Evolutionary conservation across 2,329 filamentous ascomycete species (phyloP), one percentile per base, ranked within the genome.

Genomic region (Curvularia sp.): DNA sequence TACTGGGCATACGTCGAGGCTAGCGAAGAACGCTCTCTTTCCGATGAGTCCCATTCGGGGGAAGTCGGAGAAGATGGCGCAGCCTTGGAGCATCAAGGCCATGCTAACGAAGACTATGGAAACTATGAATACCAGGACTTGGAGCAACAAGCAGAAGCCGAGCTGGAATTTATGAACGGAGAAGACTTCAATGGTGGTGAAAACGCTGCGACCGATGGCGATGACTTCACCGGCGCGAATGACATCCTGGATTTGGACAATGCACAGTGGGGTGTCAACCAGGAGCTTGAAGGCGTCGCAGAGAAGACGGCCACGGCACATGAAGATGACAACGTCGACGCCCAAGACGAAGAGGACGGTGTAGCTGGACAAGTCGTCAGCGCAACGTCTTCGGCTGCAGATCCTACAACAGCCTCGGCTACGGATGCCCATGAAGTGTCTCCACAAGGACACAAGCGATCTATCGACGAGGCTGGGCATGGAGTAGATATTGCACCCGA

Each of bases 361-460:
- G 57, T 52, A 61, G 61, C 50, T 46, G 63, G 64, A 60, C 67
- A 69, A 57, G 51, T 63, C 63, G 61, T 47, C 63, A 67, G 64
- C 59, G 61, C 62, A 58, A 59, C 58, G 62, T 70, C 68, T 71
- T 63, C 63, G 63, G 67, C 60, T 72, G 70, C 66, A 65, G 59
- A 66, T 53, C 63, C 66, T 59, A 58, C 65, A 55, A 65, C 60
- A 34, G 60, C 60, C 67, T 71, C 67, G 58, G 72, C 66, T 46
- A 65, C 60, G 46, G 65, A 67, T 32, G 59, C 60, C 49, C 58
- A 63, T 39, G 56, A 66, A 23, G 50, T 61, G 49, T 74, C 72
- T 43, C 63, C 67, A n/a, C 71, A 73, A 61, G 67, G 70, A 63
- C 69, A 64, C 46, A 76, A 76, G 60, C 67, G 74, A 55, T 68